Conservation (phyloP, 176 grass and related monocot species). For the Avena insularis region DNA sequence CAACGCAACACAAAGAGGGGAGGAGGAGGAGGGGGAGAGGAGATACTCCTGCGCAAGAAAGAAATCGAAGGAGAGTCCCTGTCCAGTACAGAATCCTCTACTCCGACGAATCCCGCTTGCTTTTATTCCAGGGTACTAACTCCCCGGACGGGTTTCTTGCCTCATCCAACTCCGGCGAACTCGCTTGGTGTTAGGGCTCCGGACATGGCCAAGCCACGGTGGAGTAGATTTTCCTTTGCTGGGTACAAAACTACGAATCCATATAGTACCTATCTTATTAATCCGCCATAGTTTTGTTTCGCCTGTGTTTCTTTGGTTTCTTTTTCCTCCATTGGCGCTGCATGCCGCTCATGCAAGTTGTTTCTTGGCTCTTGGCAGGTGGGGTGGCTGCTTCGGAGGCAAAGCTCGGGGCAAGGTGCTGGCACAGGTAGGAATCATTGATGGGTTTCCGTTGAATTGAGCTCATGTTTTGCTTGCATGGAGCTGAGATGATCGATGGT, state of each 20-base stretch:
- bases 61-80: not conserved
- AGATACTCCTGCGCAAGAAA: slow-evolving; percentile 41
- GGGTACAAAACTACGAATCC: slow-evolving; percentile 28
- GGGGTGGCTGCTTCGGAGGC: slow-evolving; percentile 57
- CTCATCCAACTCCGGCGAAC: not conserved
- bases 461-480: not conserved
- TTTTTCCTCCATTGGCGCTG: not conserved
- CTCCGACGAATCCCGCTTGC: not conserved
- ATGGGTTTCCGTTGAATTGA: not conserved
- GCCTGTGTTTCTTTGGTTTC: not conserved
- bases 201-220: slow-evolving; percentile 47
- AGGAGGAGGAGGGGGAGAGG: not conserved
- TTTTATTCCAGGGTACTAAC: not conserved
- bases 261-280: not conserved
- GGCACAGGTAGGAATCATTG: slow-evolving; percentile 55
- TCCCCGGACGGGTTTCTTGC: not conserved
- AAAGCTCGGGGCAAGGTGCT: slow-evolving; percentile 53
- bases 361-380: slow-evolving; percentile 46
- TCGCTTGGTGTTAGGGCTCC: not conserved
- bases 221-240: slow-evolving; percentile 33
- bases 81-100: not conserved
- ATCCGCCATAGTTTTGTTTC: not conserved
- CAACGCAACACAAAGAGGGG: slow-evolving; percentile 44
- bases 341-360: not conserved
- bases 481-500: slow-evolving; percentile 11